phyloP scores from a whole-genome alignment of 2,329 filamentous ascomycete genomes.

The Chlorencoelia australis region DNA sequence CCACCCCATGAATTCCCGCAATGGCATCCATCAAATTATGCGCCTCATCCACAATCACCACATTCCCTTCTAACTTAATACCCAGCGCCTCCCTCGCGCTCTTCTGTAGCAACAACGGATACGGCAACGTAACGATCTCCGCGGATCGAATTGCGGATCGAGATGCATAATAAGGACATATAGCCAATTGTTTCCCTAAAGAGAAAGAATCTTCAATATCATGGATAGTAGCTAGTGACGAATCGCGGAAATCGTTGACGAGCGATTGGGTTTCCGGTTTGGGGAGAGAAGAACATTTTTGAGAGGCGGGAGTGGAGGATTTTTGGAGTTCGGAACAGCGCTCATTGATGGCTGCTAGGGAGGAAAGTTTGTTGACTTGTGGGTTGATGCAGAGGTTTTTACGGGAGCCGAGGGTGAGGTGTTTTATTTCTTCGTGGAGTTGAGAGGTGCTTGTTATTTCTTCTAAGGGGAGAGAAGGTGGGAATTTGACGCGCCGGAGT shows the following conservation, averaged over 20 bases:
- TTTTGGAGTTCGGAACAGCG: conserved; percentile 85
- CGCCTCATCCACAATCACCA: conserved; percentile 95
- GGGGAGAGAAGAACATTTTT: conserved; percentile 68
- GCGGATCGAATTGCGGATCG: conserved; percentile 70
- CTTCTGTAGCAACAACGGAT: conserved; percentile 79
- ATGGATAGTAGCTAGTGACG: conserved; percentile 70
- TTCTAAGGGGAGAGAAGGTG: conserved; percentile 42
- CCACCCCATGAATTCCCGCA: conserved; percentile 72
- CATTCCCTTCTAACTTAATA: conserved; percentile 74
- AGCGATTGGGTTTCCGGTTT: conserved; percentile 63
- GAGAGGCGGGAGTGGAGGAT: conserved; percentile 46
- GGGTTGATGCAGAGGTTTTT: conserved; percentile 80
- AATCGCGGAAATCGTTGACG: conserved; percentile 75
- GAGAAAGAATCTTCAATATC: conserved; percentile 87
- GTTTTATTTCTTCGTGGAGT: conserved; percentile 47
- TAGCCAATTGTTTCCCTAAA: conserved; percentile 65
- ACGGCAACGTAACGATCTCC: conserved; percentile 87
- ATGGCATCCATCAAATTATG: conserved; percentile 98
- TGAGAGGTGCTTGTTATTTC: conserved; percentile 20
- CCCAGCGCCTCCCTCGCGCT: conserved; percentile 79
- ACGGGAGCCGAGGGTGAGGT: conserved; percentile 57
- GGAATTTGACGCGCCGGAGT: conserved; percentile 50
- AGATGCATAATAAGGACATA: conserved; percentile 97
- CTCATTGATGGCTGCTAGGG: conserved; percentile 81
- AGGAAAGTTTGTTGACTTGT: conserved; percentile 59